Evolutionary conservation across 192 early-diverging fungal genomes (phyloP), one percentile per base, ranked within the genome.

Genomic region (Coemansia javaensis): DNA sequence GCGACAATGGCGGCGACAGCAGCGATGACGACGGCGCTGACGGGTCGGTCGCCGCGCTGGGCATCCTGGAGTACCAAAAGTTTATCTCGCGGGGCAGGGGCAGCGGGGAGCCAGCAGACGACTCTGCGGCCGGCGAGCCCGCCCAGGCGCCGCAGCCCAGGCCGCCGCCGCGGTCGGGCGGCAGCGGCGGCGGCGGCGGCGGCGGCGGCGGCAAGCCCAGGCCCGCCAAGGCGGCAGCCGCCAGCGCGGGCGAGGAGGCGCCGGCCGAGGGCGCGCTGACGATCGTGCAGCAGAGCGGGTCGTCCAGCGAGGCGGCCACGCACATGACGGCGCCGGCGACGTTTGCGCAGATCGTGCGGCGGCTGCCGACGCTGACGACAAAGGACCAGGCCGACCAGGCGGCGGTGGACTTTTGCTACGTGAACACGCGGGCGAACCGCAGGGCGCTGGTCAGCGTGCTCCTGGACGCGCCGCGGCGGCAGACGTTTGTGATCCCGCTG

Each of bases 341-440:
- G 38, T 66, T 93, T 18, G 82, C 86, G 36, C 71, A 84, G 8
- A 64, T 96, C 10, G 52, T 94, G 35, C 79, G 78, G 16, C 78
- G 82, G 28, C 77, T 99, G 24, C 84, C 89, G 8, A 79, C 65
- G 11, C 68, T 90, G 40, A 75, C 85, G 41, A 96, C 88, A 50
- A 82, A 87, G 9, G 89, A 89, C 31, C 75, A 86, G 32, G 89
- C 93, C 28, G 94, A 99, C 68, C 80, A 88, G 51, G 67, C 88
- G 4, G 92, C 97, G 0, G 80, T 94, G 30, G 88, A 96, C 25
- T 95, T 99, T 75, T 92, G 90, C 63, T 97, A 84, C 53, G 58
- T 92, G 8, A 98, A 97, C 71, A 84, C 75, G 27, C 93, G 90
- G 40, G 61, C 53, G 13, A 82, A 87, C 10, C 75, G 93, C 32